A percentile compares a stretch with the other conserved stretches of the same genome.
phyloP scores from a whole-genome alignment of 1,284 basidiomycete genomes.

The Mixia osmundae region DNA sequence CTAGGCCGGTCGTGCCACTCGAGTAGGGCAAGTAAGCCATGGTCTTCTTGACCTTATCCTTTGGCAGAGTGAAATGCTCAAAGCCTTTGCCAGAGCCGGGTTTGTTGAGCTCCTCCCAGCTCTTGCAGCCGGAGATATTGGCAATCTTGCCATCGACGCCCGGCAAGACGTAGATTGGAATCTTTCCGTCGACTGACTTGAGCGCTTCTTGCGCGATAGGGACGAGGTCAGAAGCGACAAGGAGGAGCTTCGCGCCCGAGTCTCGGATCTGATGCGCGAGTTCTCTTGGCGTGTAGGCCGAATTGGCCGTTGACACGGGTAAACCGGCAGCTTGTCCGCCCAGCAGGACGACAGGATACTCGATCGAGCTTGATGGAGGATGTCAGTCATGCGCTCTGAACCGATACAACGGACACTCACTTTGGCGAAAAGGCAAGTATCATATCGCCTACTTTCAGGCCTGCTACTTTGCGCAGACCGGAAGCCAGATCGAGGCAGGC shows the following conservation, averaged over 20 bases:
- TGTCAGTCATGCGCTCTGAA: too few relatives aligned
- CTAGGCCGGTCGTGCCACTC: too few relatives aligned
- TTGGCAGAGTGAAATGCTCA: slow-evolving; percentile 4
- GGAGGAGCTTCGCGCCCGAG: slow-evolving; percentile 3
- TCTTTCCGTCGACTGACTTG: slow-evolving; percentile 1
- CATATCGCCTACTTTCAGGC: too few relatives aligned
- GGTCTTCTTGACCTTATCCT: slow-evolving; percentile 2
- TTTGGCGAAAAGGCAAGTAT: too few relatives aligned
- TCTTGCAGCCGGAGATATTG: slow-evolving; percentile 2
- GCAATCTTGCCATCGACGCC: slow-evolving; percentile 4
- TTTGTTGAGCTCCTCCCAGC: slow-evolving; percentile 3
- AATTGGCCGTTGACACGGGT: too few relatives aligned
- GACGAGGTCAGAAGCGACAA: slow-evolving; percentile 8
- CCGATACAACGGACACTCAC: too few relatives aligned
- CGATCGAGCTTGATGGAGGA: too few relatives aligned
- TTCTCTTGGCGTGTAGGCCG: slow-evolving; percentile 8
- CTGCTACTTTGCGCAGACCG: too few relatives aligned
- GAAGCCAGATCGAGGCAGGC: too few relatives aligned
- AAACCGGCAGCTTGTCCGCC: too few relatives aligned
- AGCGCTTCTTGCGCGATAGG: slow-evolving; percentile 6
- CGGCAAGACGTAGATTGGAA: slow-evolving; percentile 10
- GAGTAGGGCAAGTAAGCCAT: too few relatives aligned
- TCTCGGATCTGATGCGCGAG: slow-evolving; percentile 9
- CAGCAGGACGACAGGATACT: too few relatives aligned
- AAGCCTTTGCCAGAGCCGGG: slow-evolving; percentile 2